Evolutionary conservation across 108 stramenopile species (phyloP).

Genomic region (Epipyxis sp.): DNA sequence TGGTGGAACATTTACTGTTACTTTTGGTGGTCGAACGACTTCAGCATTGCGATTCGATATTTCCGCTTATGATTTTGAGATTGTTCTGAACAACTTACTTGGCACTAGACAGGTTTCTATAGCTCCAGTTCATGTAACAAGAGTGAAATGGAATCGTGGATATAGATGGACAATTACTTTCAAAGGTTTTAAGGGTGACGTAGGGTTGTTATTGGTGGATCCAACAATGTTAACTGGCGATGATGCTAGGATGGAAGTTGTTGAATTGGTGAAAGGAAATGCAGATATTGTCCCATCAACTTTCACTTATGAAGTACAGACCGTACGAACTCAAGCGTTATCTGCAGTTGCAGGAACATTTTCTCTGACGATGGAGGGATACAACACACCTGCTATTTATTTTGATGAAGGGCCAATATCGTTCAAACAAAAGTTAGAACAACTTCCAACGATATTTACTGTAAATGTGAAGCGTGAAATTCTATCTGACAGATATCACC

Average conservation of each 20-base stretch:
- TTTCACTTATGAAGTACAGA: conserved; percentile 77
- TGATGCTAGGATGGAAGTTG: conserved; percentile 57
- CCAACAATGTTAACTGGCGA: conserved; percentile 61
- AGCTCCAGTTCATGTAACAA: conserved; percentile 53
- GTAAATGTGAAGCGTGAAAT: conserved; percentile 50
- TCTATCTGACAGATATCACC: neutral
- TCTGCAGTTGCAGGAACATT: conserved; percentile 64
- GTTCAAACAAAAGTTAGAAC: conserved; percentile 48
- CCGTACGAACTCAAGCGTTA: conserved; percentile 44
- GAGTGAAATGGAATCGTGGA: conserved; percentile 60
- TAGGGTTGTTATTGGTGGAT: conserved; percentile 66
- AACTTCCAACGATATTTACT: conserved; percentile 67
- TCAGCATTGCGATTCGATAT: conserved; percentile 50
- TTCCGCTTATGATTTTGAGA: conserved; percentile 48
- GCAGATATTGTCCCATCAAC: conserved; percentile 70
- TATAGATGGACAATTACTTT: conserved; percentile 70
- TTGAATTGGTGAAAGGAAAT: conserved; percentile 56
- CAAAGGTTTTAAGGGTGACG: conserved; percentile 60
- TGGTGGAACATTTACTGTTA: conserved; percentile 65
- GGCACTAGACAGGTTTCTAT: conserved; percentile 38
- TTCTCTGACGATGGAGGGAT: conserved; percentile 65
- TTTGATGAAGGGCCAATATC: conserved; percentile 40
- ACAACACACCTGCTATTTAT: conserved; percentile 47
- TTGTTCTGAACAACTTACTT: conserved; percentile 48
- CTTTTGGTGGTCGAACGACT: conserved; percentile 66